Percentiles rank a stretch among this genome's conserved stretches.
Conservation (phyloP, 169 alveolate genomes). For the Eimeria nieschulzi region DNA sequence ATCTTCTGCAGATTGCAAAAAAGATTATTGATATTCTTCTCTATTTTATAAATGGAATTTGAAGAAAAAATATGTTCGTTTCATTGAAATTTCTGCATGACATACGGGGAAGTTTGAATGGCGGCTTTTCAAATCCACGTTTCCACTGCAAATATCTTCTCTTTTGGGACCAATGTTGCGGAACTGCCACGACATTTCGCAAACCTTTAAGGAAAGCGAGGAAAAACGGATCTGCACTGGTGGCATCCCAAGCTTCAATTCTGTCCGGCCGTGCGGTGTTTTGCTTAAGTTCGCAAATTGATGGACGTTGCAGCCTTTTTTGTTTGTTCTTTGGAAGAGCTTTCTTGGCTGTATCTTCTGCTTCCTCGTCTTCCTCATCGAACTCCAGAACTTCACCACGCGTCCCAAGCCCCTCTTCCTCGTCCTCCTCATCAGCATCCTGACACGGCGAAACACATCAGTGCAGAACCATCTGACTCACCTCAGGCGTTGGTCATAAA, state of each 20-base stretch:
- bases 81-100: neutral
- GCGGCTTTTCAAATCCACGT: constrained; percentile 95
- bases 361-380: constrained; percentile 59
- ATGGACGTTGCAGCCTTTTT: constrained; percentile 76
- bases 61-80: neutral
- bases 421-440: constrained; percentile 59
- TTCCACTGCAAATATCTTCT: constrained; percentile 95
- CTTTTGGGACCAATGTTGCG: constrained; percentile 98
- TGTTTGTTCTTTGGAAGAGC: constrained; percentile 58
- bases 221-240: constrained; percentile 96
- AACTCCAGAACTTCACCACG: constrained; percentile 68
- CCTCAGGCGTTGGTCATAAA: too few species aligned
- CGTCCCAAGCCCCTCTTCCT: constrained; percentile 64
- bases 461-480: neutral
- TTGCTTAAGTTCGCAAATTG: constrained; percentile 78
- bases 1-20: neutral
- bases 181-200: constrained; percentile 97
- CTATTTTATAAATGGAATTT: too few species aligned
- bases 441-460: neutral
- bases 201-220: constrained; percentile 94
- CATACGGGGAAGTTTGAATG: constrained; percentile 95
- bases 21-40: too few species aligned
- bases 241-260: constrained; percentile 96
- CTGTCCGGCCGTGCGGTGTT: constrained; percentile 85
- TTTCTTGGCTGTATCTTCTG: constrained; percentile 13